These are phyloP conservation scores for Fusarium coffeatum DNA, from an alignment of 2,329 filamentous ascomycete species.

Conservation along the genomic window DNA sequence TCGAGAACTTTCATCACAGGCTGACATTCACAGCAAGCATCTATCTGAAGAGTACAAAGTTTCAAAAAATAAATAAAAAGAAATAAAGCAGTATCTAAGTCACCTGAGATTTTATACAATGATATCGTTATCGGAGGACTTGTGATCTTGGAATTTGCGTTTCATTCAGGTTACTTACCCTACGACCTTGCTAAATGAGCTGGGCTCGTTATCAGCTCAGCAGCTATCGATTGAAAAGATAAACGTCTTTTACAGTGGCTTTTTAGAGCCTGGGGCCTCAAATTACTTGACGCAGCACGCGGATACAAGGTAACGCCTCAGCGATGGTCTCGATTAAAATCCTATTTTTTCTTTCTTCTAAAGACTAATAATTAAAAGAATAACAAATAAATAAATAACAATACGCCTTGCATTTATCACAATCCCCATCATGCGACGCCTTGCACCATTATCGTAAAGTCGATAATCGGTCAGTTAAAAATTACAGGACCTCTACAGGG, in stretches of 20 bases:
- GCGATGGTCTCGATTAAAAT: no score
- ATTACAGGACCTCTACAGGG: neutral
- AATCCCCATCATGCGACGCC: neutral
- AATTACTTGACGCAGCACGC: neutral
- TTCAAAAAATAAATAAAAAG: no score
- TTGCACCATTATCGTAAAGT: neutral
- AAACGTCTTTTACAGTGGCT: neutral
- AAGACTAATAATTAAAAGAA: no score
- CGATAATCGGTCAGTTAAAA: neutral
- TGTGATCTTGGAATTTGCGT: neutral
- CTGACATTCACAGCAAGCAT: no score
- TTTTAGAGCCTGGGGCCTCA: no score
- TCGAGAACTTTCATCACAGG: no score
- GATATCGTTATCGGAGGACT: neutral
- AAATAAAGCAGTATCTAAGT: accelerated
- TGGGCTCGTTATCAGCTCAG: no score
- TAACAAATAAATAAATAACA: no score
- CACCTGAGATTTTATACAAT: no score
- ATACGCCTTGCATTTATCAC: accelerated
- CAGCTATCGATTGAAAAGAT: neutral
- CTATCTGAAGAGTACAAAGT: no score
- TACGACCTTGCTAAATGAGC: neutral
- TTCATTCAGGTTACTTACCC: neutral
- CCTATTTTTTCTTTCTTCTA: no score
- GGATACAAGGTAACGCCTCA: neutral